Conservation (phyloP, 768 basidiomycete genomes). For the Polyporus arcularius region DNA sequence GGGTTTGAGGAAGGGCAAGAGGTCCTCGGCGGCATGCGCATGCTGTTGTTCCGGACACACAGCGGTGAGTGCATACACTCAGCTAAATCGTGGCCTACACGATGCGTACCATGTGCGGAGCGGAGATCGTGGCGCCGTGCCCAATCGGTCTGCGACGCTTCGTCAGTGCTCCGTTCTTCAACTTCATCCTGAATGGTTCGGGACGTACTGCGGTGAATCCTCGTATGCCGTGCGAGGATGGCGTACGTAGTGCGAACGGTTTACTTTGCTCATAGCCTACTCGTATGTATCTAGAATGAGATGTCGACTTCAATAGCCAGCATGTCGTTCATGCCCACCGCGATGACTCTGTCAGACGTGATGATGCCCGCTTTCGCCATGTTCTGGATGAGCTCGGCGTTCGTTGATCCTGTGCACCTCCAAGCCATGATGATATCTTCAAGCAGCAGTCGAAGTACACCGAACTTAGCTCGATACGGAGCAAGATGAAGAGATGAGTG, state of each 20-base stretch:
- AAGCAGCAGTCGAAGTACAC: neutral
- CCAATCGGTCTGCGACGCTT: constrained; percentile 47
- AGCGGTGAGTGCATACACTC: too few species aligned
- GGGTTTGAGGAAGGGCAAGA: constrained; percentile 73
- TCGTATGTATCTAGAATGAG: too few species aligned
- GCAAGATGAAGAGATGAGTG: neutral
- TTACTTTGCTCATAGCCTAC: constrained; percentile 49
- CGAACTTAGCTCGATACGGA: neutral
- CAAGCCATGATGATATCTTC: constrained; percentile 75
- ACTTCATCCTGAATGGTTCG: neutral
- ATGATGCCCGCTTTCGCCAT: constrained; percentile 58
- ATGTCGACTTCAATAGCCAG: neutral
- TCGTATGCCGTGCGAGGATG: constrained; percentile 42
- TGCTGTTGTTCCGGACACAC: constrained; percentile 47
- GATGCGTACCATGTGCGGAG: constrained; percentile 85
- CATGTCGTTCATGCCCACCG: constrained; percentile 41
- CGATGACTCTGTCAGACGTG: constrained; percentile 51
- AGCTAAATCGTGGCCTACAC: too few species aligned
- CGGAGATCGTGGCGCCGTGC: constrained; percentile 89
- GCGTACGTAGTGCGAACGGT: constrained; percentile 48
- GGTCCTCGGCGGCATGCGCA: constrained; percentile 79
- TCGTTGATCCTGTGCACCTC: constrained; percentile 71
- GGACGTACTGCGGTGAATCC: constrained; percentile 50
- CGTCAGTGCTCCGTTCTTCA: too few species aligned
- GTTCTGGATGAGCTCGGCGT: constrained; percentile 73